A percentile compares a stretch with the other conserved stretches of the same genome.
These are phyloP conservation scores for Acer yangbiense DNA, from an alignment of 345 rosid species.

Conservation along the genomic window DNA sequence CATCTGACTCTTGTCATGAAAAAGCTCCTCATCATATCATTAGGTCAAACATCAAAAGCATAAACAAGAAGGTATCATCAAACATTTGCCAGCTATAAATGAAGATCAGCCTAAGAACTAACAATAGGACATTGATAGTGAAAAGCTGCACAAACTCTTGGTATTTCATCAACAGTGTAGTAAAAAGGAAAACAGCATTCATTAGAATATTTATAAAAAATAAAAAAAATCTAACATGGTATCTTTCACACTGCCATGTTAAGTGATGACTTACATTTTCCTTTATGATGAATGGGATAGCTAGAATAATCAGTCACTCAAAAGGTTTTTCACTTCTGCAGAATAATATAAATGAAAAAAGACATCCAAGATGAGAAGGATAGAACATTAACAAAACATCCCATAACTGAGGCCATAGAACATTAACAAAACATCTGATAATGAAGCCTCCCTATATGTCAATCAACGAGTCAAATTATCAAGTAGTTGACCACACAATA, in stretches of 20 bases:
- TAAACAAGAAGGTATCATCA: neutral
- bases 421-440: conserved; percentile 2
- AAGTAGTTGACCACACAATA: neutral
- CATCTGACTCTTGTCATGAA: neutral
- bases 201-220: neutral
- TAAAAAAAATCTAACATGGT: neutral
- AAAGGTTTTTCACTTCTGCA: neutral
- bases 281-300: neutral
- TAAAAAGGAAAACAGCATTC: neutral
- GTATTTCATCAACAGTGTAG: neutral
- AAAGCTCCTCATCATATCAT: neutral
- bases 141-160: neutral
- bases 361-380: neutral
- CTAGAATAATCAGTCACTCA: neutral
- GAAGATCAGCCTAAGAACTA: neutral
- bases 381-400: conserved; percentile 6
- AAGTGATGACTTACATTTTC: neutral
- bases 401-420: neutral
- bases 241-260: neutral
- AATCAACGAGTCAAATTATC: neutral
- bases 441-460: neutral
- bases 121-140: neutral
- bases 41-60: neutral
- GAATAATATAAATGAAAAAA: neutral
- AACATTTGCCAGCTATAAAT: neutral